phyloP scores from a whole-genome alignment of 768 basidiomycete genomes.

The Mycena latifolia region DNA sequence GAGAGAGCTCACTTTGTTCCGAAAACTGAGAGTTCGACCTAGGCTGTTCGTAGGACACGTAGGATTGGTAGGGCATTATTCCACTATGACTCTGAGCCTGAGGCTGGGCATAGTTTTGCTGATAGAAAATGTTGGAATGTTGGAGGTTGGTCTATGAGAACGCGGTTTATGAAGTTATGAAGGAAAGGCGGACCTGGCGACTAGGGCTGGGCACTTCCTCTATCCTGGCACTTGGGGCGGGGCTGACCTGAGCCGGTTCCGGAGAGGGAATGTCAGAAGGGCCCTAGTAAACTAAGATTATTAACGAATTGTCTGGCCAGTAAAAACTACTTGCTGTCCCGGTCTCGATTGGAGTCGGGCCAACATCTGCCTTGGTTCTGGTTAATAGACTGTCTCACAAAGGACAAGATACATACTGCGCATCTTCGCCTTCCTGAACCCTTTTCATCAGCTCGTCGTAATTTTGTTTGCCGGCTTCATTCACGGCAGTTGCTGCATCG shows the following conservation, averaged over 20 bases:
- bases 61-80: background rate
- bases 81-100: background rate
- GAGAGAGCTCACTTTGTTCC: background rate
- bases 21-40: background rate
- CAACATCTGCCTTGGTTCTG: constrained; percentile 10
- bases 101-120: background rate
- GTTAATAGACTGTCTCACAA: constrained; percentile 1
- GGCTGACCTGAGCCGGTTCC: background rate
- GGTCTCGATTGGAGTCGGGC: background rate
- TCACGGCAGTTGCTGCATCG: constrained; percentile 50
- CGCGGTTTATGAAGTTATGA: background rate
- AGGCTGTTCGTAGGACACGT: background rate
- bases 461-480: constrained; percentile 55
- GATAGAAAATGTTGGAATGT: too few relatives aligned
- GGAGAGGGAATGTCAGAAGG: constrained; percentile 12
- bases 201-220: constrained; percentile 21
- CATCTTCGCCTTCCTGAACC: constrained; percentile 58
- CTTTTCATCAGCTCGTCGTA: constrained; percentile 50
- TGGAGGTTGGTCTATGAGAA: constrained; percentile 14
- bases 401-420: constrained; percentile 47
- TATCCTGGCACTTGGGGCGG: constrained; percentile 27
- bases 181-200: constrained; percentile 9
- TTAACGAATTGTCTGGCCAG: background rate
- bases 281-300: constrained; percentile 16
- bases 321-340: background rate